Conservation (phyloP, 1,284 basidiomycete genomes). For the Cutaneotrichosporon daszewskae region DNA sequence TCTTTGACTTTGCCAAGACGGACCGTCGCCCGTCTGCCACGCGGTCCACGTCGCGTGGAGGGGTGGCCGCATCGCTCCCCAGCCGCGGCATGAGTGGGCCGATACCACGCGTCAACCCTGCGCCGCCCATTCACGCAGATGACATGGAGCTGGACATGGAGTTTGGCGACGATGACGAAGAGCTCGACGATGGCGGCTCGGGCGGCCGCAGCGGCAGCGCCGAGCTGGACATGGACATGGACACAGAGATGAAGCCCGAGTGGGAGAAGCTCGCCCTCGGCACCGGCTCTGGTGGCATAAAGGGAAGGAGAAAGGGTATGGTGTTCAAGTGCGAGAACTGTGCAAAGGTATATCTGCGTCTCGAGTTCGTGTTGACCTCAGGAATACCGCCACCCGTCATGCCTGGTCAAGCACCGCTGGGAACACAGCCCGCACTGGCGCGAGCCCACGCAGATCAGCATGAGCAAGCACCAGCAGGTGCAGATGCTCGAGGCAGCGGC, state of each 20-base stretch:
- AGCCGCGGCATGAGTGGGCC: conserved; percentile 17
- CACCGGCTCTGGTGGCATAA: conserved; percentile 46
- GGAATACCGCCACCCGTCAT: conserved; percentile 92
- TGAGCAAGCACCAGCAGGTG: conserved; percentile 97
- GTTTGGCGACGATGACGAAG: conserved; percentile 25
- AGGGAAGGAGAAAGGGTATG: conserved; percentile 63
- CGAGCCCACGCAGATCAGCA: conserved; percentile 84
- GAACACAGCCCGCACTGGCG: conserved; percentile 97
- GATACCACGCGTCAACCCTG: conserved; percentile 6
- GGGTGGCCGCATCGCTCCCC: conserved; percentile 34
- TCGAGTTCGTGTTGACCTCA: no score
- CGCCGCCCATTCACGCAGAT: conserved; percentile 18
- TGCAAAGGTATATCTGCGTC: conserved; percentile 83
- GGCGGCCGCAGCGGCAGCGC: conserved; percentile 20
- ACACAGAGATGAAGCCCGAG: conserved; percentile 19
- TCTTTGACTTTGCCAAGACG: conserved; percentile 45
- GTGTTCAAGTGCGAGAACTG: conserved; percentile 90
- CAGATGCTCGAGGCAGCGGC: conserved; percentile 96
- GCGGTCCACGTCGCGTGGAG: conserved; percentile 8
- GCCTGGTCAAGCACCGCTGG: conserved; percentile 95
- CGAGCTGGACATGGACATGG: conserved; percentile 37
- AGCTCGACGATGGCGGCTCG: conserved; percentile 19
- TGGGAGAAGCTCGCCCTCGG: conserved; percentile 41
- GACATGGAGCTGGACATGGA: conserved; percentile 46
- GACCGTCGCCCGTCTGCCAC: conserved; percentile 27